Conservation (phyloP, 2,329 filamentous ascomycete species). For the Aureobasidium melanogenum region DNA sequence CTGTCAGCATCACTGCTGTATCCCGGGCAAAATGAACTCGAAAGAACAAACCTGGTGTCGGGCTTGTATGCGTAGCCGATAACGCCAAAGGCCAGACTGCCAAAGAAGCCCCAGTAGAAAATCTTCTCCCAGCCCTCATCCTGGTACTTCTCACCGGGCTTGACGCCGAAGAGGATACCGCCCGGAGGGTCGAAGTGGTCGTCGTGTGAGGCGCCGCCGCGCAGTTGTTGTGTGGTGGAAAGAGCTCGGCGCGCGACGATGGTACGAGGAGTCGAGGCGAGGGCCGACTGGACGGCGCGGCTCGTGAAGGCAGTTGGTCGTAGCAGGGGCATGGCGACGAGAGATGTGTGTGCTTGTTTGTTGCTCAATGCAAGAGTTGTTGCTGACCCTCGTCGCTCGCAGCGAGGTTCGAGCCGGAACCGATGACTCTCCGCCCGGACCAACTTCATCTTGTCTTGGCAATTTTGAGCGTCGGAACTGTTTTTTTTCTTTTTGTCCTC, state of each 20-base stretch:
- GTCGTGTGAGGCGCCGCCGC: slow-evolving; percentile 52
- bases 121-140: slow-evolving; percentile 93
- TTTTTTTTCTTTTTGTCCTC: not conserved
- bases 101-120: slow-evolving; percentile 78
- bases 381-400: not conserved
- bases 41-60: slow-evolving; percentile 80
- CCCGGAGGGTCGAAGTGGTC: slow-evolving; percentile 80
- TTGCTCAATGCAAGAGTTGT: not conserved
- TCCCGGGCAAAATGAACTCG: not conserved
- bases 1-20: not conserved
- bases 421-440: not conserved
- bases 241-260: slow-evolving; percentile 18
- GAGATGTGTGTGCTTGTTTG: not conserved
- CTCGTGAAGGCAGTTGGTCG: slow-evolving; percentile 8
- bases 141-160: slow-evolving; percentile 90
- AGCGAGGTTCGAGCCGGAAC: too few relatives aligned
- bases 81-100: slow-evolving; percentile 61
- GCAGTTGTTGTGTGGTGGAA: slow-evolving; percentile 24
- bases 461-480: not conserved
- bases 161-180: slow-evolving; percentile 89
- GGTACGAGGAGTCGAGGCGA: not conserved
- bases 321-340: not conserved
- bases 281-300: slow-evolving; percentile 4
- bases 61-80: slow-evolving; percentile 93
- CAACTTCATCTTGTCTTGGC: not conserved